These are phyloP conservation scores for Ampelocalamus luodianensis DNA, from an alignment of 176 grass and related monocot species.

Conservation along the genomic window DNA sequence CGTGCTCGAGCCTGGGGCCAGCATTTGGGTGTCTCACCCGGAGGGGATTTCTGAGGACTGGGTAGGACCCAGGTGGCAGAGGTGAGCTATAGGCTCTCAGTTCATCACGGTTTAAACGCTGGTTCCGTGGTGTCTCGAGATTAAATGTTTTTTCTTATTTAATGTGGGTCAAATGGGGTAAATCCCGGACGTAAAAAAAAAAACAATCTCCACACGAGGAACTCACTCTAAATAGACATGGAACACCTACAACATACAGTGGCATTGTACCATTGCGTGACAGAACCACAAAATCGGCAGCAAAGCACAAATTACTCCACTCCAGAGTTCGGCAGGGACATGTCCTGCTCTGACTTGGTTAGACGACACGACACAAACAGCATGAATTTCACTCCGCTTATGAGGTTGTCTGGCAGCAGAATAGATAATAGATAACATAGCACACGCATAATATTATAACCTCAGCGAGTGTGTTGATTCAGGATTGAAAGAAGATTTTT, in stretches of 20 bases:
- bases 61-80: too few species aligned
- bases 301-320: constrained; percentile 7
- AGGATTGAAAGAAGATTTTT: not conserved
- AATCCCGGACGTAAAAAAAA: too few species aligned
- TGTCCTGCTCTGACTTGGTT: constrained; percentile 13
- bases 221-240: too few species aligned
- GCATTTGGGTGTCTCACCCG: too few species aligned
- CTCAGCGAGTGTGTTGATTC: constrained; percentile 4
- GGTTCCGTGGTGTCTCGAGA: too few species aligned
- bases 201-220: too few species aligned
- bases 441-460: constrained; percentile 25
- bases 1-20: too few species aligned
- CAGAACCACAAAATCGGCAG: not conserved
- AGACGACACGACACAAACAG: constrained; percentile 18
- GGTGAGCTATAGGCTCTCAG: too few species aligned
- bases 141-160: too few species aligned
- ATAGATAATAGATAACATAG: constrained; percentile 16
- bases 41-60: too few species aligned
- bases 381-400: constrained; percentile 9
- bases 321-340: not conserved
- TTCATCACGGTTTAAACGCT: too few species aligned
- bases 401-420: not conserved
- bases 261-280: not conserved
- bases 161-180: too few species aligned
- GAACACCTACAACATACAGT: constrained; percentile 27